A percentile compares a stretch with the other conserved stretches of the same genome.
Conservation (phyloP, 108 stramenopile genomes). For the Fistulifera pelliculosa region DNA sequence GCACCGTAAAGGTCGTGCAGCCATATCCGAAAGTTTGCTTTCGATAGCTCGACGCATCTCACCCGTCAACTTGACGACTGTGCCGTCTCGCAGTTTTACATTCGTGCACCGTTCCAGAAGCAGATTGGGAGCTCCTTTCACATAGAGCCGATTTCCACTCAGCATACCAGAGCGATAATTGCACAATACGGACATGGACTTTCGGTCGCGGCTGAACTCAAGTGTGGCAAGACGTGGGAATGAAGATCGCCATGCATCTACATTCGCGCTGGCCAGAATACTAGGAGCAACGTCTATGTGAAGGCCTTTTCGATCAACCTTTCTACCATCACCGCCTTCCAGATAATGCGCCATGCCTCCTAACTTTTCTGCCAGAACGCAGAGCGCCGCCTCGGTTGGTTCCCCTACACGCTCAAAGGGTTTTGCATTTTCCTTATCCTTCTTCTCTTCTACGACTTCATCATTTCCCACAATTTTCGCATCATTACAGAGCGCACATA, state of each 20-base stretch:
- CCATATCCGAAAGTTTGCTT: slow-evolving; percentile 66
- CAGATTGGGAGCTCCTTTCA: slow-evolving; percentile 96
- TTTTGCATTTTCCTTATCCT: slow-evolving; percentile 21
- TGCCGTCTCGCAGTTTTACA: slow-evolving; percentile 77
- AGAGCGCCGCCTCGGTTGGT: slow-evolving; percentile 94
- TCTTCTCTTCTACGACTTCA: slow-evolving; percentile 8
- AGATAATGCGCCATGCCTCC: slow-evolving; percentile 28
- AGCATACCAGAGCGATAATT: slow-evolving; percentile 24
- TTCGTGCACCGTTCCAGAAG: slow-evolving; percentile 88
- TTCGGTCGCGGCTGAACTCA: slow-evolving; percentile 88
- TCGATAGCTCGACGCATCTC: slow-evolving; percentile 51
- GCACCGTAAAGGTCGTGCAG: slow-evolving; percentile 87
- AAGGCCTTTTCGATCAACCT: slow-evolving; percentile 9
- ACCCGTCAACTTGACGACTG: slow-evolving; percentile 55
- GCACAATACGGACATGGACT: slow-evolving; percentile 70
- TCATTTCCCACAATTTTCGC: slow-evolving; percentile 60
- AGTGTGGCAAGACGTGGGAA: slow-evolving; percentile 81
- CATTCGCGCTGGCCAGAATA: slow-evolving; percentile 56
- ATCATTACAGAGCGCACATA: slow-evolving; percentile 79
- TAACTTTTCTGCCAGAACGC: slow-evolving; percentile 90
- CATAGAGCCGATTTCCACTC: slow-evolving; percentile 69
- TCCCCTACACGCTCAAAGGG: slow-evolving; percentile 81
- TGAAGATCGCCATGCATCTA: slow-evolving; percentile 43
- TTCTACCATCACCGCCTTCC: slow-evolving; percentile 2
- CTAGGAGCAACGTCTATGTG: slow-evolving; percentile 25